These are phyloP conservation scores for Angomonas ambiguus DNA, from an alignment of 208 protist species.

Conservation along the genomic window DNA sequence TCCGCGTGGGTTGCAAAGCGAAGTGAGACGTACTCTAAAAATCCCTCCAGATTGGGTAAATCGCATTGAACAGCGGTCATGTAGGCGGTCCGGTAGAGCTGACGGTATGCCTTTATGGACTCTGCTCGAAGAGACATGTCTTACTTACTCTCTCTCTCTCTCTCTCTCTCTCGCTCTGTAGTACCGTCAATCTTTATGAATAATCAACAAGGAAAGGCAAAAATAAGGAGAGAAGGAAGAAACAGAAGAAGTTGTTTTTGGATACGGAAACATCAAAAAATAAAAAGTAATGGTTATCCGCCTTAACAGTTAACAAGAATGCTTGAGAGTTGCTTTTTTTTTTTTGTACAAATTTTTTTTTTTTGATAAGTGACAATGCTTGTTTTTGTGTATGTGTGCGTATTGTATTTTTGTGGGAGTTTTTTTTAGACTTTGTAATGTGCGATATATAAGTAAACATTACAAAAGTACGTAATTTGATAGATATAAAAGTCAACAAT, in stretches of 20 bases:
- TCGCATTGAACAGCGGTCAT: slow-evolving; percentile 32
- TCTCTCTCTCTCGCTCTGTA: too few species aligned
- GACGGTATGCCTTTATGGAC: slow-evolving; percentile 48
- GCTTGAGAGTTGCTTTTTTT: background rate
- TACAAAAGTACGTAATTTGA: too few species aligned
- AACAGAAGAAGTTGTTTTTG: too few species aligned
- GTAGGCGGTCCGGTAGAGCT: slow-evolving; percentile 32
- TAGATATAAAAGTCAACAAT: too few species aligned
- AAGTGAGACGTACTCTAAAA: slow-evolving; percentile 38
- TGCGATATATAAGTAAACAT: too few species aligned
- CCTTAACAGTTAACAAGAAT: too few species aligned
- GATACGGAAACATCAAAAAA: background rate
- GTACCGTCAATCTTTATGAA: background rate
- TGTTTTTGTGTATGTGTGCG: slow-evolving; percentile 5
- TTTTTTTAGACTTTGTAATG: background rate
- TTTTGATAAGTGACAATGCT: background rate
- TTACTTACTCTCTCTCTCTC: too few species aligned
- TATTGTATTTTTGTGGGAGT: background rate
- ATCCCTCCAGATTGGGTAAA: slow-evolving; percentile 38
- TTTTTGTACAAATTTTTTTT: background rate
- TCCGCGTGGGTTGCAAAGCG: slow-evolving; percentile 44
- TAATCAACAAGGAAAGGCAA: background rate
- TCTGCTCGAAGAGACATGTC: slow-evolving; percentile 42
- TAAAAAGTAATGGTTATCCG: slow-evolving; percentile 6
- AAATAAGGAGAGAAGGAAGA: background rate